Evolutionary conservation across 2,329 filamentous ascomycete genomes (phyloP), one percentile per base, ranked within the genome.

Genomic region (Alternaria ethzedia): DNA sequence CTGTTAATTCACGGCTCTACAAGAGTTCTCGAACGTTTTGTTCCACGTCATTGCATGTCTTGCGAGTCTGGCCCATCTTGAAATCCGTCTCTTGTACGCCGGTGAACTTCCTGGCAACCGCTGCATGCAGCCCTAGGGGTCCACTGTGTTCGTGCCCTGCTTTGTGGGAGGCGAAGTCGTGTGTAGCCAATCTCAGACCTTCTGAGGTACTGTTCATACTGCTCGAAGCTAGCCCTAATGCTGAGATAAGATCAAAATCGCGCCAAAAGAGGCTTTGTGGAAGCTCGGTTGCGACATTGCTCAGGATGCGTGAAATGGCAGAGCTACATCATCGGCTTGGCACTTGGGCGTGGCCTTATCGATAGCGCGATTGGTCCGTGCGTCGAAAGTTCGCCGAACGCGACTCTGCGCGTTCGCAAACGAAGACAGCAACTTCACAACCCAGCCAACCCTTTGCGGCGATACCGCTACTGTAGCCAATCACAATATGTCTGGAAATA

Each of bases 401-500:
- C 59, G 59, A 62, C 45, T 50, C 20, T 36, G 60, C 60, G 56
- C 59, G 49, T 47, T 49, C 60, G 47, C 56, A 52, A 41, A 59
- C 5, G 25, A 26, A 28, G 20, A 49, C n/a, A 57, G 26, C 41
- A 45, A 49, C 32, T 47, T 23, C 13, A 47, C 36, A 25, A 23
- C 21, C 21, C 23, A n/a, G 30, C 49, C 32, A 32, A 51, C 25
- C 25, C 26, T 47, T 10, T 12, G 15, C 32, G n/a, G 41, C 20
- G 8, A 50, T 25, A n/a, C 13, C 6, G 9, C 41, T 6, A 20
- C 21, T 44, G 15, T 17, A 30, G 56, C 4, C 36, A 11, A 32
- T 25, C 23, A 11, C 25, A 67, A 28, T 4, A 79, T 79, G 76
- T 70, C 75, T 17, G 68, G 73, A 46, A 75, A 68, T 12, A 76